A percentile compares a stretch with the other conserved stretches of the same genome.
These are phyloP conservation scores for Sonneratia caseolaris DNA, from an alignment of 345 rosid genomes.

Conservation along the genomic window DNA sequence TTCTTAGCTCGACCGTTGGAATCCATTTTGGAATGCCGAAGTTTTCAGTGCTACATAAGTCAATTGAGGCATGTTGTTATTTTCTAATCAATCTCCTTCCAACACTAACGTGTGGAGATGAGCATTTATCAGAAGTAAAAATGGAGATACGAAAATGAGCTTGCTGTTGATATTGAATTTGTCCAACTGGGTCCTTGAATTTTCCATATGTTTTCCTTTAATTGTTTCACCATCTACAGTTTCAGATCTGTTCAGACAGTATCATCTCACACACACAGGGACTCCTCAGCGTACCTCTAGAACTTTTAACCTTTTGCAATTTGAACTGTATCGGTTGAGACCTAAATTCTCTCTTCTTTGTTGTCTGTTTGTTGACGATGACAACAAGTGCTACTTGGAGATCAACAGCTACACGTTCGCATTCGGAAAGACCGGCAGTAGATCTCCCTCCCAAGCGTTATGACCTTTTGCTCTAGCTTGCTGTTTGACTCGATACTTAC, in stretches of 20 bases:
- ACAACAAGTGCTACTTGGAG: conserved; percentile 74
- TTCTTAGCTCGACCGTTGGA: neutral
- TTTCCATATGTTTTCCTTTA: neutral
- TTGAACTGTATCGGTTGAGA: neutral
- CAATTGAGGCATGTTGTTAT: neutral
- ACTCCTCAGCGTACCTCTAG: neutral
- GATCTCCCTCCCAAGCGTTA: neutral
- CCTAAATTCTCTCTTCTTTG: conserved; percentile 1
- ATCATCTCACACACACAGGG: neutral
- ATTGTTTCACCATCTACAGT: neutral
- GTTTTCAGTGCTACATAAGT: neutral
- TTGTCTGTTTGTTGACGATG: conserved; percentile 70
- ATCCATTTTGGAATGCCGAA: neutral
- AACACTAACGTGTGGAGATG: too few species aligned
- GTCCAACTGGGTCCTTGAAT: neutral
- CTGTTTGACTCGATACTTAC: neutral
- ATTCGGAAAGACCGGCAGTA: conserved; percentile 66
- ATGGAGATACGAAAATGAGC: neutral
- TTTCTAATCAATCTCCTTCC: neutral
- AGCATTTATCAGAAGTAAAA: too few species aligned
- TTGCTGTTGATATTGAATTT: neutral
- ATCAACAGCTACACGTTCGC: conserved; percentile 85
- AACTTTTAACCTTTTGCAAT: neutral
- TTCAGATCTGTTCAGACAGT: neutral
- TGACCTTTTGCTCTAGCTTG: neutral